Evolutionary conservation across 768 basidiomycete species (phyloP), one percentile per base, ranked within the genome.

Genomic region (Nevesoporus exiguus): DNA sequence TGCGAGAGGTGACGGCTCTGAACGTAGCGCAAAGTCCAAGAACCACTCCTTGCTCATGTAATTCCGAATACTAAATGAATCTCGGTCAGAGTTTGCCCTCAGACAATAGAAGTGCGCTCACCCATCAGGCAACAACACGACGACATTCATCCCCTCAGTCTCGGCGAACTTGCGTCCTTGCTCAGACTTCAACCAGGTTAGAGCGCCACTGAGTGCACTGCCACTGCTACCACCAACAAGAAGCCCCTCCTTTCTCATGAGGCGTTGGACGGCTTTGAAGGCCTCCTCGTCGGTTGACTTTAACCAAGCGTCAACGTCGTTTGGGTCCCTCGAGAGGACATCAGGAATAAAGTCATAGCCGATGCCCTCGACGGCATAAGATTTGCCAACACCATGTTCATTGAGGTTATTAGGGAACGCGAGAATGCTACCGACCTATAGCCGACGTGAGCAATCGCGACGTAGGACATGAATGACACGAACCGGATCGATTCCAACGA

Each of bases 31-130:
- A 62, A 86, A 82, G 57, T 85, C 76, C 57, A 93, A 71, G 73
- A 95, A 95, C 93, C 93, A 96, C 11, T 85, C 81, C 65, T 93
- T 95, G 73, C 88, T 88, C 84, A 96, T 94, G 66, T 96, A 96
- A 68, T 96, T 96, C 61, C 93, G 81, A 51, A 97, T 85, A 1
- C 94, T 93, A 46, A 17, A 29, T 24, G 51, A 21, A 47, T 19
- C 50, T 37, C 2, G 10, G 36, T 47, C 49, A 62, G 17, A 45
- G 19, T 21, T 7, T 42, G 29, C 13, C 21, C 37, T 14, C 14
- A 1, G 22, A 49, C 5, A 3, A 10, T 9, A 3, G 34, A n/a
- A 13, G 17, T 2, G 31, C 19, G 1, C 88, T 71, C 62, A 92
- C 92, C 92, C 93, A 65, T 99, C 97, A 34, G 97, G 84, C 9